Conservation (phyloP, 2,329 filamentous ascomycete genomes). For the Penicillium sp. region DNA sequence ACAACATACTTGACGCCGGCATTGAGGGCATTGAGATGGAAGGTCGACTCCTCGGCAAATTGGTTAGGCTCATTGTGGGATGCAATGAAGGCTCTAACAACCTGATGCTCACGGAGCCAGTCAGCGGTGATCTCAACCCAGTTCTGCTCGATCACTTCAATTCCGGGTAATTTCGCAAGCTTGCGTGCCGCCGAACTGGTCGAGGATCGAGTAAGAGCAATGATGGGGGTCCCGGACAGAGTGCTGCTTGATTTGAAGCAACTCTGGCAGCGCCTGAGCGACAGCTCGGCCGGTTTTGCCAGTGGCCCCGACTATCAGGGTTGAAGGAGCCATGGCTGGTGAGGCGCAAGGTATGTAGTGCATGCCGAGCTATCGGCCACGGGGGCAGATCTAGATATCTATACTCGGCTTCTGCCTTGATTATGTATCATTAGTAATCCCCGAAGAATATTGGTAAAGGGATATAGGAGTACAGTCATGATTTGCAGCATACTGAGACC, state of each 20-base stretch:
- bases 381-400: neutral
- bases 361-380: neutral
- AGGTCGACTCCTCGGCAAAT: conserved; percentile 46
- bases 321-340: conserved; percentile 34
- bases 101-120: conserved; percentile 43
- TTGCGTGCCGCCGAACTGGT: conserved; percentile 22
- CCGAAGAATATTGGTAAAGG: neutral
- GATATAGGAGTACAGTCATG: neutral
- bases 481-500: neutral
- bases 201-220: conserved; percentile 37
- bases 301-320: conserved; percentile 43
- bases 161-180: conserved; percentile 36
- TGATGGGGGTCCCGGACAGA: conserved; percentile 25
- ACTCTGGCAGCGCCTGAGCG: conserved; percentile 29
- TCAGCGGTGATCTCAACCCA: conserved; percentile 42
- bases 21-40: conserved; percentile 37
- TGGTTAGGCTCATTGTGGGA: conserved; percentile 41
- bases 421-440: neutral
- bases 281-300: conserved; percentile 41
- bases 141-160: conserved; percentile 39
- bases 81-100: conserved; percentile 45
- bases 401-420: neutral
- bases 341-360: neutral
- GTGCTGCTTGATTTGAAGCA: conserved; percentile 22
- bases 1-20: conserved; percentile 48